These are phyloP conservation scores for Dactylonectria macrodidyma DNA, from an alignment of 2,329 filamentous ascomycete species.

Conservation along the genomic window DNA sequence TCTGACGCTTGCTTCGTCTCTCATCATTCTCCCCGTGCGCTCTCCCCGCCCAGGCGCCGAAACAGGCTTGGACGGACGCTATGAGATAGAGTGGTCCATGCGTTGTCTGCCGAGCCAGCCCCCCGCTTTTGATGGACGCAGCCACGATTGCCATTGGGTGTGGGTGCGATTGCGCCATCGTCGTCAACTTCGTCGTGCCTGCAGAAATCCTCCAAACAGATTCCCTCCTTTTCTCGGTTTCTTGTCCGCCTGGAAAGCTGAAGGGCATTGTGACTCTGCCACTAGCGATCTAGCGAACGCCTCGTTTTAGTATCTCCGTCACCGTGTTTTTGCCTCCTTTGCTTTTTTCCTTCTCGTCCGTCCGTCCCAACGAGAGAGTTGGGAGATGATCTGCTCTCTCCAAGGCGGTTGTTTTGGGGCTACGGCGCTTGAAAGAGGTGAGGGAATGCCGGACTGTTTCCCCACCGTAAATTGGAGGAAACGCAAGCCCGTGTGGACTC, in stretches of 20 bases:
- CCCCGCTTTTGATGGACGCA: conserved; percentile 28
- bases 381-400: neutral
- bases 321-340: neutral
- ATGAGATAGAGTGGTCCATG: conserved; percentile 9
- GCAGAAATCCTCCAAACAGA: conserved; percentile 16
- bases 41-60: conserved; percentile 23
- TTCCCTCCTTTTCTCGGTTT: too few species aligned
- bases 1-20: too few species aligned
- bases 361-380: neutral
- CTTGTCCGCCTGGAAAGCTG: neutral
- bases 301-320: neutral
- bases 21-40: too few species aligned
- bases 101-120: neutral
- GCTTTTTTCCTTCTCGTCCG: neutral
- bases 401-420: neutral
- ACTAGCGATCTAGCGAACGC: neutral
- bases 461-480: conserved; percentile 19
- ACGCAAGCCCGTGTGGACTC: conserved; percentile 38
- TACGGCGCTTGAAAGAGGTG: neutral
- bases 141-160: conserved; percentile 31
- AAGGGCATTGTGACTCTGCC: too few species aligned
- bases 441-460: neutral
- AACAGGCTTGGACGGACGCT: conserved; percentile 13
- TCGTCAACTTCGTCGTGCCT: conserved; percentile 41
- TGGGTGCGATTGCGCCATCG: conserved; percentile 45